Evolutionary conservation across 805 yeast genomes (phyloP), one percentile per base, ranked within the genome.

Genomic region (Yamadazyma tumulicola): DNA sequence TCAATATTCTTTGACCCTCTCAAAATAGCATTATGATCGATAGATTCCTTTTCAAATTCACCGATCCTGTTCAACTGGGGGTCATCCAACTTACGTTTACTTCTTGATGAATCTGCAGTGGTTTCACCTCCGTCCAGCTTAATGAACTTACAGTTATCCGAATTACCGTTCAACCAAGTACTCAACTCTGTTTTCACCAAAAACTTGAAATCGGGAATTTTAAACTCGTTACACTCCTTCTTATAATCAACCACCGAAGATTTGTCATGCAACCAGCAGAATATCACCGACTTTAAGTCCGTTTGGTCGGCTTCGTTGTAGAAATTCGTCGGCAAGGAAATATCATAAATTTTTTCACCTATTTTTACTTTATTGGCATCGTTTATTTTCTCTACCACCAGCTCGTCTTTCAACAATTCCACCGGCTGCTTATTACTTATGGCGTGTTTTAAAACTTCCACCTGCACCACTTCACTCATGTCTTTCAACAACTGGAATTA

Each of bases 171-270:
- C 33, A 91, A 69, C 88, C 93, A 89, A 19, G 85, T 74, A 35
- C 82, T 70, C 41, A 91, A 70, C 53, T 91, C 96, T 6, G 87
- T 80, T 59, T 94, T 79, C 49, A 87, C 95, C 54, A 85, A 60
- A 52, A 91, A 89, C 38, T 85, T 79, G 53, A 91, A 74, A 43
- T 85, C 85, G 2, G 77, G 69, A 21, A 91, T 70, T 3, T 75
- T 71, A 25, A 72, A 63, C 32, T 70, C 72, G 48, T 77, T 81
- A 44, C 96, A 85, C 24, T 75, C 79, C 8, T 79, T 72, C 40
- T 87, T 74, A 55, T 91, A 89, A 35, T 86, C 95, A 9, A 96
- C 81, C 29, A 88, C 81, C 25, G 81, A 74, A 18, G 84, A 69
- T 35, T 84, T 85, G 39, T 74, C 78, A 43, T 79, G 78, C 18